Evolutionary conservation across 805 yeast species (phyloP).

Genomic region (Ogataea methylovora): DNA sequence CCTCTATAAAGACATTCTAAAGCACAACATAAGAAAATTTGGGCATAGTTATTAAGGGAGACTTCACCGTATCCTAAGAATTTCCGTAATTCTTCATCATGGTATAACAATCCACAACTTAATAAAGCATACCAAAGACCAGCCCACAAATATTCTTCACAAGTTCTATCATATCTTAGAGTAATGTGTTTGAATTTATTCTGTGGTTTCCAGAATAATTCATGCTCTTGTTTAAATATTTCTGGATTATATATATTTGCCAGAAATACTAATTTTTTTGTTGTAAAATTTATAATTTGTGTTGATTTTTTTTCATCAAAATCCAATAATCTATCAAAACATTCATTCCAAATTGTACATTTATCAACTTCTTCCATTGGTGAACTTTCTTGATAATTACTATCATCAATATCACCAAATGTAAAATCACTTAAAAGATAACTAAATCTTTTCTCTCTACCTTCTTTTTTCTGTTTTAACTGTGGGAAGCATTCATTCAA

Average conservation of each 20-base stretch:
- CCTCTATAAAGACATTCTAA: conserved; percentile 14
- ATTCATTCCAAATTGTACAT: conserved; percentile 1
- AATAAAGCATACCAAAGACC: conserved; percentile 13
- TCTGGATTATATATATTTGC: conserved; percentile 50
- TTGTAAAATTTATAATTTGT: conserved; percentile 3
- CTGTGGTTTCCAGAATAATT: conserved; percentile 11
- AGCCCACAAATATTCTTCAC: conserved; percentile 13
- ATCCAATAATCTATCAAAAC: neutral
- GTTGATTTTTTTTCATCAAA: neutral
- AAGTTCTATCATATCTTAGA: conserved; percentile 4
- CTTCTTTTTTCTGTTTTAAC: too few species aligned
- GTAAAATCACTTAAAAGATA: too few species aligned
- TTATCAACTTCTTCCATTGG: too few species aligned
- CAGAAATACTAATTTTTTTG: conserved; percentile 4
- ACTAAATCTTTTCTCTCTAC: too few species aligned
- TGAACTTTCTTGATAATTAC: too few species aligned
- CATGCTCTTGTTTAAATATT: conserved; percentile 62
- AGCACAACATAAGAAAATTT: conserved; percentile 7
- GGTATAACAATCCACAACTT: conserved; percentile 4
- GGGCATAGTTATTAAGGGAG: conserved; percentile 4
- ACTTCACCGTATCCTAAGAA: conserved; percentile 2
- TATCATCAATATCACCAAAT: too few species aligned
- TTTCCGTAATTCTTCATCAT: conserved; percentile 3
- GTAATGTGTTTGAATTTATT: conserved; percentile 5
- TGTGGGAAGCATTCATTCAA: too few species aligned